Percentiles rank a stretch among this genome's conserved stretches.
Evolutionary conservation across 148 eudicot genomes (phyloP).

Genomic region (Drosera capensis): DNA sequence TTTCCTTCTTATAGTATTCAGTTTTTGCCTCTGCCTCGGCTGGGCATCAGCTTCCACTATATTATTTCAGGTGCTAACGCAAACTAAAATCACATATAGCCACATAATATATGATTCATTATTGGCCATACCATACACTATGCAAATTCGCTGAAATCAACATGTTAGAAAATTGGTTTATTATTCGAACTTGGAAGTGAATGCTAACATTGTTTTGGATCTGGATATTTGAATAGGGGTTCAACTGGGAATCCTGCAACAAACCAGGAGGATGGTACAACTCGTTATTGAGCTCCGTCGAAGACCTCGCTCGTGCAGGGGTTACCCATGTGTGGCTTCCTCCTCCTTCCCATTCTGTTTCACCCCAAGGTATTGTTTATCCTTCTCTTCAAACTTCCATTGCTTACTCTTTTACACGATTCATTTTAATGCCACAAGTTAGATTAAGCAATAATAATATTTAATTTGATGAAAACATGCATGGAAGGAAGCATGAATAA

Average conservation of each 20-base stretch:
- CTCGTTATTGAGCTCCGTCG: constrained; percentile 20
- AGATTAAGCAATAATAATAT: too few relatives aligned
- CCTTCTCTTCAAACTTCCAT: too few relatives aligned
- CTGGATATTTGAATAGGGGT: constrained; percentile 29
- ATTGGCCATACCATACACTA: background rate
- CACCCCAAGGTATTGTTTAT: constrained; percentile 73
- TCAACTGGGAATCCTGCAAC: constrained; percentile 63
- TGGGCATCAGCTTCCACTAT: constrained; percentile 16
- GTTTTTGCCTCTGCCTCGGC: too few relatives aligned
- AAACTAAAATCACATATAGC: too few relatives aligned
- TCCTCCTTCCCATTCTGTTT: constrained; percentile 57
- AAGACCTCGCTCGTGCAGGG: constrained; percentile 42
- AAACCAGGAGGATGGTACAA: constrained; percentile 68
- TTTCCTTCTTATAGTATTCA: too few relatives aligned
- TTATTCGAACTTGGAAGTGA: too few relatives aligned
- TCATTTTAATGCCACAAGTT: too few relatives aligned
- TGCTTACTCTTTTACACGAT: too few relatives aligned
- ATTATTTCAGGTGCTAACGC: constrained; percentile 48
- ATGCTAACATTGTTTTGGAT: too few relatives aligned
- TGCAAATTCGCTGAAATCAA: background rate
- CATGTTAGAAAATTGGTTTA: background rate
- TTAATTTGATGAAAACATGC: too few relatives aligned
- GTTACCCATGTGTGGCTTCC: constrained; percentile 84
- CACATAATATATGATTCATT: background rate
- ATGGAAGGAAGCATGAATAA: too few relatives aligned